Evolutionary conservation across 768 basidiomycete species (phyloP).

Genomic region (Leccinellum albellum): DNA sequence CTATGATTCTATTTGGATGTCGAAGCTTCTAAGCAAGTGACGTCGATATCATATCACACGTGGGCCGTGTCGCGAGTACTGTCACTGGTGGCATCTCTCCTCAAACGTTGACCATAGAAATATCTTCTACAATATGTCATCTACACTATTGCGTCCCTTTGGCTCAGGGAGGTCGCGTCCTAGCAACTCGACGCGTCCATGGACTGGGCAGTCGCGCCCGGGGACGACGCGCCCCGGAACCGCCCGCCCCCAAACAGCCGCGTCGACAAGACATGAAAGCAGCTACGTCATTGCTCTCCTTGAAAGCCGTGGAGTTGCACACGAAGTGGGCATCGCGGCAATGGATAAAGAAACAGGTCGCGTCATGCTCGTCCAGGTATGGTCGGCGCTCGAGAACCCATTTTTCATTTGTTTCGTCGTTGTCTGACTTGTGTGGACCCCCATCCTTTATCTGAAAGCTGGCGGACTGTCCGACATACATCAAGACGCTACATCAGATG

Average conservation of each 20-base stretch:
- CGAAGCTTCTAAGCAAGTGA: neutral
- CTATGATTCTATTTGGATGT: neutral
- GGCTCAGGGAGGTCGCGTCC: constrained; percentile 13
- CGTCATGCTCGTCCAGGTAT: constrained; percentile 77
- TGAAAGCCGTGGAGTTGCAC: constrained; percentile 73
- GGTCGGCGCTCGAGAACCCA: constrained; percentile 1
- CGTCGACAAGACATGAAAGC: constrained; percentile 54
- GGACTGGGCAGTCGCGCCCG: constrained; percentile 58
- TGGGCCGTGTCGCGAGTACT: neutral
- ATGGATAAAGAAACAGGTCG: constrained; percentile 77
- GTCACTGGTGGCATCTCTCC: too few species aligned
- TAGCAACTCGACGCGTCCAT: constrained; percentile 37
- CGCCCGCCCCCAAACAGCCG: constrained; percentile 62
- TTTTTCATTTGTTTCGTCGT: neutral
- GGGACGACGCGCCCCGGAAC: constrained; percentile 33
- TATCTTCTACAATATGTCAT: constrained; percentile 9
- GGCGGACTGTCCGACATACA: constrained; percentile 83
- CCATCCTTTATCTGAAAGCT: constrained; percentile 42
- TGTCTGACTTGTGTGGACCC: neutral
- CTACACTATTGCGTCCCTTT: constrained; percentile 6
- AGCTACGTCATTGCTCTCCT: constrained; percentile 66
- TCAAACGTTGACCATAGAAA: neutral
- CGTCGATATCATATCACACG: neutral
- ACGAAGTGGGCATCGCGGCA: constrained; percentile 86
- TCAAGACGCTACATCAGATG: constrained; percentile 85